Percentiles rank a stretch among this genome's conserved stretches.
Evolutionary conservation across 345 rosid species (phyloP).

Genomic region (Populus alba): DNA sequence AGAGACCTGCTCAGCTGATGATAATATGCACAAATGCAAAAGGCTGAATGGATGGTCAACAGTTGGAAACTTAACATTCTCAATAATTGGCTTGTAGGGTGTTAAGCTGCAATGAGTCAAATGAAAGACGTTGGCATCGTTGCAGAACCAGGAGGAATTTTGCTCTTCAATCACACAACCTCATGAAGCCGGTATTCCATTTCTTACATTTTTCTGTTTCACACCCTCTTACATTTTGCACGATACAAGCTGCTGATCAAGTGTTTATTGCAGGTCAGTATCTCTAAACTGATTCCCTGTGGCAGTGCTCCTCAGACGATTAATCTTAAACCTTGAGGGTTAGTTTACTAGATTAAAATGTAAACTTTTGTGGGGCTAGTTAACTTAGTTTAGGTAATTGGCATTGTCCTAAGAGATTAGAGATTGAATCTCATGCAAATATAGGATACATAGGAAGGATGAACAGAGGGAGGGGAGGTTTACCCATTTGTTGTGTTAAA

Average conservation of each 20-base stretch:
- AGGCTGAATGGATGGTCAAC: background rate
- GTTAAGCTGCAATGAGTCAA: background rate
- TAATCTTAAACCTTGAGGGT: background rate
- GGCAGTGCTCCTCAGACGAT: background rate
- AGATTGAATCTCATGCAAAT: background rate
- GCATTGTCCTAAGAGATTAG: background rate
- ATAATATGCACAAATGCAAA: background rate
- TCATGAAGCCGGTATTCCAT: background rate
- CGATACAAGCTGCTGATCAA: background rate
- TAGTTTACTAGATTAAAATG: background rate
- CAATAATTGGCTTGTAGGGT: background rate
- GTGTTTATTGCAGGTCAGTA: background rate
- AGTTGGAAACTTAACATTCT: background rate
- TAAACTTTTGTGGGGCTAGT: background rate
- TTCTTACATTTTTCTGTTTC: background rate
- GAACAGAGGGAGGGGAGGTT: background rate
- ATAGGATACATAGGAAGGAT: background rate
- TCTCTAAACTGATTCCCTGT: background rate
- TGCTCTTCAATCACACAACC: background rate
- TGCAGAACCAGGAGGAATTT: background rate
- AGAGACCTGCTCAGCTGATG: background rate
- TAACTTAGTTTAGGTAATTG: background rate
- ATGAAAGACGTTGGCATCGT: background rate
- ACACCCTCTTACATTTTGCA: background rate
- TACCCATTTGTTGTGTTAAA: too few species aligned